Evolutionary conservation across 495 filamentous ascomycete species (phyloP).

Genomic region (Hyaloscypha bicolor): DNA sequence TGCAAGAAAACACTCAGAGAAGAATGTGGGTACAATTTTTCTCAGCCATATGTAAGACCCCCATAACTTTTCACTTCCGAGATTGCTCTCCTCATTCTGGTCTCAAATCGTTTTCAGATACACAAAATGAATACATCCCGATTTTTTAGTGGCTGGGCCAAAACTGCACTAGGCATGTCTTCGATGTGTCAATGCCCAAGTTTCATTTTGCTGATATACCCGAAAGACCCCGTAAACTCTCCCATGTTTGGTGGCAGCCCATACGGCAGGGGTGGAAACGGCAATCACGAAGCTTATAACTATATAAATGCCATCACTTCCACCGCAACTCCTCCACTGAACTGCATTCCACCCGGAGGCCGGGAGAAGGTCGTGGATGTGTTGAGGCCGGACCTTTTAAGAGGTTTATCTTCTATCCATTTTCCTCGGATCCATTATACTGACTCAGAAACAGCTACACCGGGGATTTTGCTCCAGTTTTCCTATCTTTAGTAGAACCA

Average conservation of each 20-base stretch:
- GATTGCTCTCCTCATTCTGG: too few relatives aligned
- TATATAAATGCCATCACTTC: background rate
- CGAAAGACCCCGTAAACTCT: conserved; percentile 48
- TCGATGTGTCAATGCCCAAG: background rate
- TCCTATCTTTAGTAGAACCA: conserved; percentile 31
- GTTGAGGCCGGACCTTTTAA: conserved; percentile 62
- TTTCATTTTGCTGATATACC: too few relatives aligned
- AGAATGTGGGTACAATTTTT: conserved; percentile 71
- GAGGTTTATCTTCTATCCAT: conserved; percentile 13
- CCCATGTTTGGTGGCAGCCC: conserved; percentile 66
- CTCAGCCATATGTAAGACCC: conserved; percentile 27
- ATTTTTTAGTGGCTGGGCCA: conserved; percentile 49
- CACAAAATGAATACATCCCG: too few relatives aligned
- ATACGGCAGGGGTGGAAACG: conserved; percentile 66
- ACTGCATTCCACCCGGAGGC: conserved; percentile 39
- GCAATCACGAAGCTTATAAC: conserved; percentile 43
- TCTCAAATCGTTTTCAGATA: too few relatives aligned
- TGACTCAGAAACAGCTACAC: conserved; percentile 36
- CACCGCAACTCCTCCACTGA: conserved; percentile 27
- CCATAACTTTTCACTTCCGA: background rate
- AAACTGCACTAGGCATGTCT: conserved; percentile 38
- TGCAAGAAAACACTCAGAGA: conserved; percentile 69
- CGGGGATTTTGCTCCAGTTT: conserved; percentile 55
- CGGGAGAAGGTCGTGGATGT: conserved; percentile 66
- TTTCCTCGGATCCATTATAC: too few relatives aligned